Conservation (phyloP, 1,284 basidiomycete species). For the Fomitopsis pinicola region DNA sequence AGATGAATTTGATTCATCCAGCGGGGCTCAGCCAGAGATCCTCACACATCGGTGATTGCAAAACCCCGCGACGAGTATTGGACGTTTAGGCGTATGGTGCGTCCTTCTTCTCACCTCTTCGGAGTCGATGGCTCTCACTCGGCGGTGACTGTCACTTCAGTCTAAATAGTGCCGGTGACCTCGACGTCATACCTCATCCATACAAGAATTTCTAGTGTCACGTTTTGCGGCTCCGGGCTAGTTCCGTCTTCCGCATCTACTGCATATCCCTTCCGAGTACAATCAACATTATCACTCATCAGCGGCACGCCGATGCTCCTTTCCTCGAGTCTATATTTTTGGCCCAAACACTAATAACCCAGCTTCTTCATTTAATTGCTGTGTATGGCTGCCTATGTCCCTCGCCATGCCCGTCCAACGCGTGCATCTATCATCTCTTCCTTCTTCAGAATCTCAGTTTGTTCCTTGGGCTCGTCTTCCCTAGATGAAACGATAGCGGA, state of each 20-base stretch:
- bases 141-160: no score
- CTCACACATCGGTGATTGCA: no score
- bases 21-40: no score
- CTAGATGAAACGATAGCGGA: not conserved
- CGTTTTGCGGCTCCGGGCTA: no score
- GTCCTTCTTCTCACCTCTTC: no score
- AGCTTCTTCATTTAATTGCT: not conserved
- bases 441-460: not conserved
- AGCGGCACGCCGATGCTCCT: not conserved
- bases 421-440: not conserved
- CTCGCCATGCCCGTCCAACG: not conserved
- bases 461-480: not conserved
- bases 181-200: no score
- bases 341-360: not conserved
- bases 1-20: no score
- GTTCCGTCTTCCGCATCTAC: not conserved
- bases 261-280: not conserved
- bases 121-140: no score
- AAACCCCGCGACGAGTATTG: no score
- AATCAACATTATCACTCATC: not conserved
- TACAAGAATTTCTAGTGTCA: no score
- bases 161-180: no score
- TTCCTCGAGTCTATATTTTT: not conserved
- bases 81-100: no score
- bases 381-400: not conserved